Evolutionary conservation across 208 protist species (phyloP).

Genomic region (Wallacemonas sp.): DNA sequence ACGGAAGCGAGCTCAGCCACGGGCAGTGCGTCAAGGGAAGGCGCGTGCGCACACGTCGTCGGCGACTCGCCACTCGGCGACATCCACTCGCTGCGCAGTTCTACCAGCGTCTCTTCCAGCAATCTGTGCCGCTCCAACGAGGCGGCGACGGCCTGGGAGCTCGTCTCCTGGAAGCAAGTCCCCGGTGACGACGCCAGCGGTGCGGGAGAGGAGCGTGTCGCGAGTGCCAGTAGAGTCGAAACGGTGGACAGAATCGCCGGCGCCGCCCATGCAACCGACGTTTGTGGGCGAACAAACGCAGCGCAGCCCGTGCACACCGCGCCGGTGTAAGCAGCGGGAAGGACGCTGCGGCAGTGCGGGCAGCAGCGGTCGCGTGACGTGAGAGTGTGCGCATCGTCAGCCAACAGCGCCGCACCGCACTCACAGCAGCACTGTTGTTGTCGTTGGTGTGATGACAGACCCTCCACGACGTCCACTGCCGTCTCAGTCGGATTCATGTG

Average conservation of each 20-base stretch:
- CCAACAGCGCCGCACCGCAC: neutral
- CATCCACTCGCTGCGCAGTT: neutral
- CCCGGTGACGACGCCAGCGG: neutral
- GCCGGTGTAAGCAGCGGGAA: constrained; percentile 9
- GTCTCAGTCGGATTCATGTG: neutral
- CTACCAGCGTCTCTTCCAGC: neutral
- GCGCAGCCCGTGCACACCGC: constrained; percentile 34
- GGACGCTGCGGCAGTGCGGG: constrained; percentile 9
- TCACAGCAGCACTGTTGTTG: neutral
- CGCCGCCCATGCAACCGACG: constrained; percentile 14
- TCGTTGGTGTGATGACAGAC: too few species aligned
- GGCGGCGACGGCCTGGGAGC: neutral
- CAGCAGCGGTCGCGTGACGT: constrained; percentile 11
- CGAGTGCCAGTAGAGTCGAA: neutral
- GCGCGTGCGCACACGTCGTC: neutral
- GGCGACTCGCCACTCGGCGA: neutral
- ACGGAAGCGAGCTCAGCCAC: neutral
- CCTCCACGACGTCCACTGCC: neutral
- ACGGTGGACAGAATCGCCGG: constrained; percentile 23
- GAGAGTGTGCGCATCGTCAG: neutral
- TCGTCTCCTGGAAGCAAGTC: neutral
- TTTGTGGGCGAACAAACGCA: constrained; percentile 10
- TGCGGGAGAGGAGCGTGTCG: neutral
- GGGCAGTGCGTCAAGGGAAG: neutral
- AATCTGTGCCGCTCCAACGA: neutral